phyloP scores from a whole-genome alignment of 768 basidiomycete genomes.

The Phylloporus sp. region DNA sequence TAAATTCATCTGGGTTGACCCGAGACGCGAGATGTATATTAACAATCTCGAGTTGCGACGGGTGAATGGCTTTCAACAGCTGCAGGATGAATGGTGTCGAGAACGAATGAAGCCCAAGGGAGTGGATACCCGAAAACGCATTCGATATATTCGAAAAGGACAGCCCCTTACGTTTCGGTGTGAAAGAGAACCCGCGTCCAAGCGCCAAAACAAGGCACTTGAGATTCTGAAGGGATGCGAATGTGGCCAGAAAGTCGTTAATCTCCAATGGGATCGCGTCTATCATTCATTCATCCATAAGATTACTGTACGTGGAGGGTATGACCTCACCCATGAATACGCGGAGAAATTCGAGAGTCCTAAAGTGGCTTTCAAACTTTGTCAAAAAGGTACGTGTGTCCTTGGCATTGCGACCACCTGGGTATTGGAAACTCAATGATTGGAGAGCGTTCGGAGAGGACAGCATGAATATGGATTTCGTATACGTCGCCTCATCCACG shows the following conservation, averaged over 20 bases:
- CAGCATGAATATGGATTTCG: conserved; percentile 9
- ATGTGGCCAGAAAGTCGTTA: conserved; percentile 11
- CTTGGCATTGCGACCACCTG: conserved; percentile 9
- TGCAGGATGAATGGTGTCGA: neutral
- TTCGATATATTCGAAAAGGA: neutral
- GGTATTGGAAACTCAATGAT: conserved; percentile 15
- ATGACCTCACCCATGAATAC: conserved; percentile 15
- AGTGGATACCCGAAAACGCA: neutral
- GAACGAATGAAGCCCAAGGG: neutral
- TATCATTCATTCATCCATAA: neutral
- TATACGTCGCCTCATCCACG: conserved; percentile 10
- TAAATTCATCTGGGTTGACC: neutral
- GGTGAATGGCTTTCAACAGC: neutral
- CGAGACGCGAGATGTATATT: neutral
- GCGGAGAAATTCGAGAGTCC: conserved; percentile 9
- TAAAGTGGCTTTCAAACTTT: conserved; percentile 10
- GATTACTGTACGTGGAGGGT: neutral
- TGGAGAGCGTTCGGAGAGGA: conserved; percentile 3
- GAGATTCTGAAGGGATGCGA: conserved; percentile 12
- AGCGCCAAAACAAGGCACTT: conserved; percentile 17
- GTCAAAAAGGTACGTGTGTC: conserved; percentile 13
- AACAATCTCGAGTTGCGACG: neutral
- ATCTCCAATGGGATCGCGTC: conserved; percentile 15
- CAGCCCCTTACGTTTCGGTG: neutral
- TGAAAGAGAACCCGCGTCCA: conserved; percentile 1